Percentiles rank a stretch among this genome's conserved stretches.
These are phyloP conservation scores for Allium cepa DNA, from an alignment of 106 monocot genomes.

Conservation along the genomic window DNA sequence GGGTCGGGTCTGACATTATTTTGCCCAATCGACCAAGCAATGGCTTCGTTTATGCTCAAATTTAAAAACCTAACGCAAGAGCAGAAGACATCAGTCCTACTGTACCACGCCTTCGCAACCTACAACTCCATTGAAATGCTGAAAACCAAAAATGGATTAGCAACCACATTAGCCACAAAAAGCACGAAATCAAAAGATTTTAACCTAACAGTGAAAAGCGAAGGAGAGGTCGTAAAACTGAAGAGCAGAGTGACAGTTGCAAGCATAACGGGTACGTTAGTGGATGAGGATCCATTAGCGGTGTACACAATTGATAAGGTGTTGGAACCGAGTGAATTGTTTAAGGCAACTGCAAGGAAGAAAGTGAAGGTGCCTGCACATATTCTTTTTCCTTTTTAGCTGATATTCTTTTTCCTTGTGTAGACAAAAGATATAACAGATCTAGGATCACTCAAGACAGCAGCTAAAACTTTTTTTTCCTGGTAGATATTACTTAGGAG, in stretches of 20 bases:
- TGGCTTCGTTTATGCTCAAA: conserved; percentile 49
- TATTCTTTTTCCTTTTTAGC: too few relatives aligned
- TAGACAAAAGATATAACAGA: too few relatives aligned
- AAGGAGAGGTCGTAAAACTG: conserved; percentile 21
- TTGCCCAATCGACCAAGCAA: conserved; percentile 63
- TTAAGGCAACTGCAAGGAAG: conserved; percentile 10
- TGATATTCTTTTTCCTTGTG: too few relatives aligned
- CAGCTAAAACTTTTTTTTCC: too few relatives aligned
- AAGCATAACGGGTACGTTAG: conserved; percentile 14
- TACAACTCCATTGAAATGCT: conserved; percentile 65
- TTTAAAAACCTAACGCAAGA: conserved; percentile 69
- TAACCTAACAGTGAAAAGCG: conserved; percentile 18
- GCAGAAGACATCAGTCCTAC: conserved; percentile 41
- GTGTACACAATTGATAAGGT: conserved; percentile 29
- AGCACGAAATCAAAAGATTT: conserved; percentile 6
- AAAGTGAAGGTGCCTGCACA: conserved; percentile 6
- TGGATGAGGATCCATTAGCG: conserved; percentile 28
- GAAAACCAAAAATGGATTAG: conserved; percentile 44
- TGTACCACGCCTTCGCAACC: conserved; percentile 73
- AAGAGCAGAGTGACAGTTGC: conserved; percentile 15
- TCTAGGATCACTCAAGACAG: too few relatives aligned
- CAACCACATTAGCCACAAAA: conserved; percentile 35
- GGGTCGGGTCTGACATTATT: conserved; percentile 55
- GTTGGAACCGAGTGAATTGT: conserved; percentile 28
- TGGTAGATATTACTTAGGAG: too few relatives aligned